Evolutionary conservation across 1,139 yeast species (phyloP).

Genomic region (Blastobotrys proliferans): DNA sequence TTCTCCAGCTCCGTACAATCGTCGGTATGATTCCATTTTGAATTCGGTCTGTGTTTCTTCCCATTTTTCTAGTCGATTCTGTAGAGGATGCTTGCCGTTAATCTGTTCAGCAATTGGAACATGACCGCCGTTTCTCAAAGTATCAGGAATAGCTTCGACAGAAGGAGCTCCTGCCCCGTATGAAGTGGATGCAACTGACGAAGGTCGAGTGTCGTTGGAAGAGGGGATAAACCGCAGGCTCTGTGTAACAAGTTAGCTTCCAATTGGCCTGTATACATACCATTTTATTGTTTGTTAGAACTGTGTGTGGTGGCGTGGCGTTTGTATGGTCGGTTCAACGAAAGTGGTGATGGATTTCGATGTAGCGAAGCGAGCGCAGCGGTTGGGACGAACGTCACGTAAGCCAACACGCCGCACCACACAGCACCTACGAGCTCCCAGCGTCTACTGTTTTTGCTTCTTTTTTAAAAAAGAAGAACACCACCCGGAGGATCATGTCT

Average conservation of each 20-base stretch:
- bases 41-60: slow-evolving; percentile 68
- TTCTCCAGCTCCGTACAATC: slow-evolving; percentile 89
- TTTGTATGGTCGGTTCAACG: no score
- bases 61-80: slow-evolving; percentile 72
- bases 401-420: no score
- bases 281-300: background rate
- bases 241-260: slow-evolving; percentile 2
- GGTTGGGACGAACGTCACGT: no score
- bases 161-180: slow-evolving; percentile 30
- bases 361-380: no score
- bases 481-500: no score
- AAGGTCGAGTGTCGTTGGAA: slow-evolving; percentile 13
- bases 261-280: background rate
- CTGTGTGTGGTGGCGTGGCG: background rate
- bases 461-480: no score
- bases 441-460: no score
- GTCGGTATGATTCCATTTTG: slow-evolving; percentile 72
- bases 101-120: slow-evolving; percentile 53
- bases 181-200: slow-evolving; percentile 23
- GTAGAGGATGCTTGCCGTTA: slow-evolving; percentile 86
- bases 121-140: slow-evolving; percentile 27
- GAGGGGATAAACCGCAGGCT: slow-evolving; percentile 28
- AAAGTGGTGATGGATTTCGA: no score
- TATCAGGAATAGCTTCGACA: slow-evolving; percentile 28
- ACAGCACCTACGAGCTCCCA: no score